Conservation (phyloP, 257 asterid genomes). For the Nicotiana undulata region DNA sequence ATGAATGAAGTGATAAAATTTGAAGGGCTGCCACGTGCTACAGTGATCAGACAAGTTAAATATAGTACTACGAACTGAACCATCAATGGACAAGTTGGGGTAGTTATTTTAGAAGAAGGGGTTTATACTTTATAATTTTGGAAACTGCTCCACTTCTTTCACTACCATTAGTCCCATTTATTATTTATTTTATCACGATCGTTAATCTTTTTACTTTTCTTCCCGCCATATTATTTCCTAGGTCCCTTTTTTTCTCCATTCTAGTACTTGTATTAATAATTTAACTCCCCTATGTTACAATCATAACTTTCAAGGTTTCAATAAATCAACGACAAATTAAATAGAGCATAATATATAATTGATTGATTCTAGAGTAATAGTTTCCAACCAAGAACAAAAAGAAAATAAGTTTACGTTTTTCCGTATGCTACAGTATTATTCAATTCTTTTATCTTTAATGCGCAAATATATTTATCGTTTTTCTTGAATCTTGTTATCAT, state of each 20-base stretch:
- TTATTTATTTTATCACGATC: neutral
- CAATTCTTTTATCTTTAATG: neutral
- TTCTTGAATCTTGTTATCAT: neutral
- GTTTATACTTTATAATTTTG: too few relatives aligned
- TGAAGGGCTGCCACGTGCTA: neutral
- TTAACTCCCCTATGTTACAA: too few relatives aligned
- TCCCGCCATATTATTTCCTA: too few relatives aligned
- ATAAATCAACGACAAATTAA: too few relatives aligned
- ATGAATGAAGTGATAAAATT: neutral
- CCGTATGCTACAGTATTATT: neutral
- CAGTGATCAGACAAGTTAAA: neutral
- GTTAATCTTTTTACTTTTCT: neutral
- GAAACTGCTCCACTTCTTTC: constrained; percentile 22
- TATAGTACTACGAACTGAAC: constrained; percentile 8
- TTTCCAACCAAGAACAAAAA: neutral
- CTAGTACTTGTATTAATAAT: too few relatives aligned
- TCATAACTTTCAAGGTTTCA: too few relatives aligned
- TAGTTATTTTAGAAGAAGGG: constrained; percentile 20
- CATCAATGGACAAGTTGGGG: constrained; percentile 16
- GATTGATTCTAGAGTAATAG: too few relatives aligned
- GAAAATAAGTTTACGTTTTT: neutral
- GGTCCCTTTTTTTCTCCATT: neutral
- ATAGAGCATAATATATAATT: too few relatives aligned
- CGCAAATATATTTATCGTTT: too few relatives aligned
- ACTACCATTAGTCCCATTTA: neutral